phyloP scores from a whole-genome alignment of 306 rosid species.

The Fragaria ananassa region DNA sequence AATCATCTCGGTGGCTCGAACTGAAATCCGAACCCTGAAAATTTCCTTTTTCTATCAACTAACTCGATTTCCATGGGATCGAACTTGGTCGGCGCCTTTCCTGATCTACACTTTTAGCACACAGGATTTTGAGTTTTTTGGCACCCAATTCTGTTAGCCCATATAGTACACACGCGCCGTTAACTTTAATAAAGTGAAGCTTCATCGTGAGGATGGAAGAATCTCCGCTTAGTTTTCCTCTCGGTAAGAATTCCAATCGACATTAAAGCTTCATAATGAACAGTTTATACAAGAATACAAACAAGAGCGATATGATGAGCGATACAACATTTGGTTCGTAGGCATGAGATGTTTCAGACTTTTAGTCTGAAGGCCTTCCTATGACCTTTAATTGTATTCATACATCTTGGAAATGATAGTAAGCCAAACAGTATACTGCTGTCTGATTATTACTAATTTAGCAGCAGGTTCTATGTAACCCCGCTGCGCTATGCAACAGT shows the following conservation, averaged over 20 bases:
- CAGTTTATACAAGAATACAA: neutral
- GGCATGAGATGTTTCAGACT: neutral
- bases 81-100: too few species aligned
- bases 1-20: too few species aligned
- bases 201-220: too few species aligned
- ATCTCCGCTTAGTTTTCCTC: too few species aligned
- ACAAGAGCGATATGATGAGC: neutral
- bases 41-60: too few species aligned
- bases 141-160: too few species aligned
- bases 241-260: neutral
- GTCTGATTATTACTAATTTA: neutral
- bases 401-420: neutral
- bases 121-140: too few species aligned
- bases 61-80: too few species aligned
- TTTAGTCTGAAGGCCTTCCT: neutral
- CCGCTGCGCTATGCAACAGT: neutral
- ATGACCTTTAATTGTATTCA: conserved; percentile 4
- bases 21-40: too few species aligned
- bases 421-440: neutral
- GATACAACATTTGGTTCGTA: neutral
- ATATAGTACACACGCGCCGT: too few species aligned
- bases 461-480: neutral
- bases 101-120: too few species aligned
- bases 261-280: neutral
- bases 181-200: too few species aligned